Evolutionary conservation across 2,329 filamentous ascomycete genomes (phyloP).

Genomic region (Fusarium lyarnte): DNA sequence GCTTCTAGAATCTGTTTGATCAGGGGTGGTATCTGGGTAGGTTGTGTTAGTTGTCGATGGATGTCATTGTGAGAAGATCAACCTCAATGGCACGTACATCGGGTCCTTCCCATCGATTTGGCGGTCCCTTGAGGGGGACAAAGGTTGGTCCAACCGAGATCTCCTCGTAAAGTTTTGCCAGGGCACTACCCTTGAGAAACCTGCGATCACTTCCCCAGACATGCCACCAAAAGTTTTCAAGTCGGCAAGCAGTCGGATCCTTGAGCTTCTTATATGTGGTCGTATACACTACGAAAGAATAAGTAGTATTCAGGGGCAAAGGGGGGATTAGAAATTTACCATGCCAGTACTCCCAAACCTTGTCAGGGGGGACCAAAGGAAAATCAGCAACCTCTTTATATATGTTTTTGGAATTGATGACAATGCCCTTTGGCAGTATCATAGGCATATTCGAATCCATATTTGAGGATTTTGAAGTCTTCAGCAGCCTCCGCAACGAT

Average conservation of each 20-base stretch:
- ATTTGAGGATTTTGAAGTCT: background rate
- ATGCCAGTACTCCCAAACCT: constrained; percentile 66
- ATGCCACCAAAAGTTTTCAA: constrained; percentile 75
- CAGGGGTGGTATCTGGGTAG: constrained; percentile 42
- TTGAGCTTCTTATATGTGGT: constrained; percentile 66
- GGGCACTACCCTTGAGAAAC: constrained; percentile 60
- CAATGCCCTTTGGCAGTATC: constrained; percentile 66
- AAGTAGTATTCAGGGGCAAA: constrained; percentile 1
- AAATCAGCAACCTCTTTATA: constrained; percentile 65
- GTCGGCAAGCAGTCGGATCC: constrained; percentile 69
- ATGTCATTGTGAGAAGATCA: background rate
- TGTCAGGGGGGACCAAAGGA: constrained; percentile 59
- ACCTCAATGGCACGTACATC: constrained; percentile 51
- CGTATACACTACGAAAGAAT: constrained; percentile 62
- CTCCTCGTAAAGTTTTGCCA: constrained; percentile 66
- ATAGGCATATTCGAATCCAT: constrained; percentile 53
- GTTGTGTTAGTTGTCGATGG: constrained; percentile 21
- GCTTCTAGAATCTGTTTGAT: constrained; percentile 45
- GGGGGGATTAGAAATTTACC: constrained; percentile 51
- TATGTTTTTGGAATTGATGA: constrained; percentile 62
- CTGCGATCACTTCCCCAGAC: constrained; percentile 69
- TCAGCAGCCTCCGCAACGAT: constrained; percentile 1
- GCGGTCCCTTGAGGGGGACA: constrained; percentile 63
- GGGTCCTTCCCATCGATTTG: constrained; percentile 62
- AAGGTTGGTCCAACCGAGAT: constrained; percentile 68